These are phyloP conservation scores for Wakefieldia striispora DNA, from an alignment of 768 basidiomycete species.

Conservation along the genomic window DNA sequence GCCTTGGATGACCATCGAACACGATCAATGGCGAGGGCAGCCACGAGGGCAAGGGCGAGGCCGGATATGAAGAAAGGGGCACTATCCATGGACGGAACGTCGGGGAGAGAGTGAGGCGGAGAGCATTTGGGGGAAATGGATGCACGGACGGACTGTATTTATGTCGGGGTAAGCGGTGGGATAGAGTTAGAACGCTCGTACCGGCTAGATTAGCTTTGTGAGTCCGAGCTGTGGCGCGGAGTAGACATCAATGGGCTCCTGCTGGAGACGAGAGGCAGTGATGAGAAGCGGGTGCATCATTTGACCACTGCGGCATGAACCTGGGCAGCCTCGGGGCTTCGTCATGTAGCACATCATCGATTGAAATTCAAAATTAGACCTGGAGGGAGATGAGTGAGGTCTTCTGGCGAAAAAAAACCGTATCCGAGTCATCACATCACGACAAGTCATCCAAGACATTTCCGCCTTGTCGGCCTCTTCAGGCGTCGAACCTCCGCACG, in stretches of 20 bases:
- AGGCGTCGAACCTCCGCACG: slow-evolving; percentile 31
- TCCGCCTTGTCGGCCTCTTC: slow-evolving; percentile 26
- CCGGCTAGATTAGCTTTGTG: slow-evolving; percentile 30
- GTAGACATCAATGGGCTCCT: slow-evolving; percentile 10
- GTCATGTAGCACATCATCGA: slow-evolving; percentile 1
- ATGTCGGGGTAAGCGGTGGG: slow-evolving; percentile 27
- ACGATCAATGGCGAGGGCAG: slow-evolving; percentile 14
- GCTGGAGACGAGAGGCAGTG: background rate
- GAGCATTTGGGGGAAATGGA: slow-evolving; percentile 26
- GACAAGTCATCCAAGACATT: slow-evolving; percentile 22
- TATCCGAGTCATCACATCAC: background rate
- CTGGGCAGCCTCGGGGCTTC: no score
- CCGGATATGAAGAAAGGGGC: slow-evolving; percentile 19
- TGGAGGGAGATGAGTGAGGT: slow-evolving; percentile 18
- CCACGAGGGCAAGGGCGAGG: slow-evolving; percentile 14
- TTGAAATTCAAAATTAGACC: slow-evolving; percentile 15
- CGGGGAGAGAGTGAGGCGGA: slow-evolving; percentile 20
- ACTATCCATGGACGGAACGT: slow-evolving; percentile 27
- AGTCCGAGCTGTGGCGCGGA: slow-evolving; percentile 23
- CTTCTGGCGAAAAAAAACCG: slow-evolving; percentile 12
- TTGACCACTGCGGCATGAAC: no score
- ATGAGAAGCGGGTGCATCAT: slow-evolving; percentile 4
- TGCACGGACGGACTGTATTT: slow-evolving; percentile 29
- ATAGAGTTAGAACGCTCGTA: slow-evolving; percentile 29
- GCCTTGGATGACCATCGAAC: slow-evolving; percentile 28